phyloP scores from a whole-genome alignment of 805 yeast genomes.

The Cyberlindnera maclurae region DNA sequence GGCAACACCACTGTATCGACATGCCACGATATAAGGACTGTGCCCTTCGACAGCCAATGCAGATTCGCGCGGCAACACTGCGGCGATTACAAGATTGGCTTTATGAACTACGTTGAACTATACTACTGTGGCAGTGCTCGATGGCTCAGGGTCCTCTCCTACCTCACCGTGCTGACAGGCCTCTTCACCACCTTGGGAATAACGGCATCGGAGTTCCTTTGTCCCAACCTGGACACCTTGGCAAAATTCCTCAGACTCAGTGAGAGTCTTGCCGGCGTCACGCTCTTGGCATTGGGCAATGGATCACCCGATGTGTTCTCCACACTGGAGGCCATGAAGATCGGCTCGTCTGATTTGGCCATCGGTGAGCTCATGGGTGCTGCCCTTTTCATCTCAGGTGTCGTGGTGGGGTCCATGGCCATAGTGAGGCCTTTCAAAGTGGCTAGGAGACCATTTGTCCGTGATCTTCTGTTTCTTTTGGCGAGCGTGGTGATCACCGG shows the following conservation, averaged over 20 bases:
- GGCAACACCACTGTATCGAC: background rate
- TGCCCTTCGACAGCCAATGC: constrained; percentile 15
- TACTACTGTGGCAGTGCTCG: constrained; percentile 16
- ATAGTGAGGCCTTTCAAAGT: constrained; percentile 64
- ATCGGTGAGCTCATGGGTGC: constrained; percentile 91
- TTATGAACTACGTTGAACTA: constrained; percentile 17
- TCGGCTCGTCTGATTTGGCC: constrained; percentile 69
- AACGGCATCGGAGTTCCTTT: constrained; percentile 76
- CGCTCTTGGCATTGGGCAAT: constrained; percentile 85
- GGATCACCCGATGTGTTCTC: constrained; percentile 87
- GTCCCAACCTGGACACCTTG: constrained; percentile 71
- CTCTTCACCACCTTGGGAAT: constrained; percentile 66
- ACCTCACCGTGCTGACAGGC: constrained; percentile 20
- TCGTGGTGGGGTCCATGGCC: constrained; percentile 80
- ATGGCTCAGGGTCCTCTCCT: constrained; percentile 3
- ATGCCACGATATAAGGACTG: constrained; percentile 17
- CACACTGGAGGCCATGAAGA: constrained; percentile 74
- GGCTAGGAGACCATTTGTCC: constrained; percentile 21
- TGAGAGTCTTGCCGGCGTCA: constrained; percentile 80
- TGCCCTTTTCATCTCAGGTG: constrained; percentile 72
- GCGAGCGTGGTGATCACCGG: constrained; percentile 41
- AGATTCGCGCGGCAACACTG: constrained; percentile 15
- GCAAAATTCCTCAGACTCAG: constrained; percentile 59
- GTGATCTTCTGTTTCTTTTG: constrained; percentile 54
- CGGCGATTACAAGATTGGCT: constrained; percentile 21